These are phyloP conservation scores for Thymus quinquecostatus DNA, from an alignment of 257 asterid species.

Conservation along the genomic window DNA sequence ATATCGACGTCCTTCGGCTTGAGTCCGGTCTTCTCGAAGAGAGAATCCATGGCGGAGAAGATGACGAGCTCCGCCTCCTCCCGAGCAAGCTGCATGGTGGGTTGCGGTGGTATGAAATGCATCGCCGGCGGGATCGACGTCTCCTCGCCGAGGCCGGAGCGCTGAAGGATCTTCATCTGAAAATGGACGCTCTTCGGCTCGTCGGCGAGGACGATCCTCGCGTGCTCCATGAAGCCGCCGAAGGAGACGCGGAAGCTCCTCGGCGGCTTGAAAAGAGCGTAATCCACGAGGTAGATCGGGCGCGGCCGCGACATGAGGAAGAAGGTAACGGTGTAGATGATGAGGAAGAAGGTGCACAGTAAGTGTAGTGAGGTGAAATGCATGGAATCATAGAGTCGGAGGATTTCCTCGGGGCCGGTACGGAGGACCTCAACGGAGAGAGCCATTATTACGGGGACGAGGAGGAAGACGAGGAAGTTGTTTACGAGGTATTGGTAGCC, in stretches of 20 bases:
- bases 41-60: conserved; percentile 55
- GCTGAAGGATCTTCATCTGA: conserved; percentile 57
- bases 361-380: conserved; percentile 35
- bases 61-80: conserved; percentile 59
- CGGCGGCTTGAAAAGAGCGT: conserved; percentile 59
- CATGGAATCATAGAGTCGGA: conserved; percentile 33
- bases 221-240: conserved; percentile 54
- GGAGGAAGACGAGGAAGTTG: conserved; percentile 42
- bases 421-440: conserved; percentile 36
- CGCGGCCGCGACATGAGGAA: conserved; percentile 54
- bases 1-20: conserved; percentile 53
- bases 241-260: conserved; percentile 42
- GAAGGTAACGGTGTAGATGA: conserved; percentile 30
- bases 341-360: conserved; percentile 37
- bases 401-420: conserved; percentile 35
- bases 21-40: conserved; percentile 45
- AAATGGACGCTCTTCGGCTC: conserved; percentile 54
- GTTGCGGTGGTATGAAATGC: conserved; percentile 50
- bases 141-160: conserved; percentile 63
- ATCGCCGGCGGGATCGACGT: conserved; percentile 54
- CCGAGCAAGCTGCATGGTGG: conserved; percentile 36
- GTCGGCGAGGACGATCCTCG: conserved; percentile 14
- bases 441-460: conserved; percentile 35
- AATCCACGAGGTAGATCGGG: conserved; percentile 53
- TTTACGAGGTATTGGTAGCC: conserved; percentile 49